Percentiles rank a stretch among this genome's conserved stretches.
Conservation (phyloP, 2,329 filamentous ascomycete genomes). For the Curvularia sp. region DNA sequence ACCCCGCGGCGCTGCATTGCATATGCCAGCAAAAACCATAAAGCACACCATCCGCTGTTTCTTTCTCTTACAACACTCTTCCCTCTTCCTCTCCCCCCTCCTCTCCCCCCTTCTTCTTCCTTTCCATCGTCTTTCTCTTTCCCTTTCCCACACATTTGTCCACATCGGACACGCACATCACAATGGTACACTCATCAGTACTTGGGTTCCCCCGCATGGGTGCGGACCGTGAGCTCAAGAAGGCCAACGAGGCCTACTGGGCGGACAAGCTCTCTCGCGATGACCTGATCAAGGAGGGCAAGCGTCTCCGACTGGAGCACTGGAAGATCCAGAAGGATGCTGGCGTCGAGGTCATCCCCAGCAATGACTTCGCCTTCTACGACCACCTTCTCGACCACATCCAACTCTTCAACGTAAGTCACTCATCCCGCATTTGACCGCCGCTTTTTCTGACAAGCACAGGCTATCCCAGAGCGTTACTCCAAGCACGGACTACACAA, state of each 20-base stretch:
- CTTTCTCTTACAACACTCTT: constrained; percentile 6
- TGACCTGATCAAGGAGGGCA: constrained; percentile 91
- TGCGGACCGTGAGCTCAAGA: constrained; percentile 98
- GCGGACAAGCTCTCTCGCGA: constrained; percentile 90
- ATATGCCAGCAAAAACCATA: constrained; percentile 38
- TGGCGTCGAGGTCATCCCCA: constrained; percentile 95
- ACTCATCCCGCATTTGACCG: constrained; percentile 3
- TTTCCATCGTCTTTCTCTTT: constrained; percentile 6
- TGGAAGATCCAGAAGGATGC: constrained; percentile 99
- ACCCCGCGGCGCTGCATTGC: constrained; percentile 16
- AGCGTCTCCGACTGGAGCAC: constrained; percentile 94
- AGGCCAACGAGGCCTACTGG: constrained; percentile 99
- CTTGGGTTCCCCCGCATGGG: constrained; percentile 99
- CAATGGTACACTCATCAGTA: constrained; percentile 69
- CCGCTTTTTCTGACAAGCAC: constrained; percentile 19
- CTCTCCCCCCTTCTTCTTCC: constrained; percentile 11
- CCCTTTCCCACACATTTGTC: constrained; percentile 17
- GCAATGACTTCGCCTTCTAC: constrained; percentile 99
- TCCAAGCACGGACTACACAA: constrained; percentile 84
- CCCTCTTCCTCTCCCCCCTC: constrained; percentile 13
- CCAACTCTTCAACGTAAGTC: constrained; percentile 90
- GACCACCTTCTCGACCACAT: constrained; percentile 98
- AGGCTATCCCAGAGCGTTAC: constrained; percentile 94
- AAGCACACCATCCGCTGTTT: constrained; percentile 47
- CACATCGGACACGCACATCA: constrained; percentile 30